Evolutionary conservation across 495 filamentous ascomycete species (phyloP).

Genomic region (Penicillium alfredii): DNA sequence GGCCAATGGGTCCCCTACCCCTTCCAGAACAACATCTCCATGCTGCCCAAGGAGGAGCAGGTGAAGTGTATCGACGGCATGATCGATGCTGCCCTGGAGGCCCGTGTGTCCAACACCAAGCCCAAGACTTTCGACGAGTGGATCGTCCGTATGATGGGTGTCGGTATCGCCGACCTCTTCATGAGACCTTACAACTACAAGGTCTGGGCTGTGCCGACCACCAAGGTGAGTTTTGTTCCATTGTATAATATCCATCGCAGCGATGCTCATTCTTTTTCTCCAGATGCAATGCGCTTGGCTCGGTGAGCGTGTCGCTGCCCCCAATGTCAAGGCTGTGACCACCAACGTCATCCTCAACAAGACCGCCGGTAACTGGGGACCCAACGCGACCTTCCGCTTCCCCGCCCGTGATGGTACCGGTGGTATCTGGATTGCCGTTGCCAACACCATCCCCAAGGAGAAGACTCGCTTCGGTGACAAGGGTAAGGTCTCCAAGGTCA

Average conservation of each 20-base stretch:
- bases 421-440: constrained; percentile 98
- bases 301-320: constrained; percentile 95
- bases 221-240: constrained; percentile 60
- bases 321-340: constrained; percentile 91
- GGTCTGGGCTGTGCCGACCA: constrained; percentile 98
- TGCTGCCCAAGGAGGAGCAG: constrained; percentile 96
- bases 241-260: neutral
- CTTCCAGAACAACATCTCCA: constrained; percentile 99
- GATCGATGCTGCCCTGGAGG: constrained; percentile 89
- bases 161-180: constrained; percentile 89
- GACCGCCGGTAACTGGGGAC: constrained; percentile 96
- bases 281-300: constrained; percentile 99
- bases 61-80: constrained; percentile 92
- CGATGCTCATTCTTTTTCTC: constrained; percentile 2
- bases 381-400: constrained; percentile 98
- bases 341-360: constrained; percentile 95
- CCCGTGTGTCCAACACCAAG: constrained; percentile 79
- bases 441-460: constrained; percentile 85
- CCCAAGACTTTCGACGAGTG: constrained; percentile 97
- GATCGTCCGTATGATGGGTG: constrained; percentile 90
- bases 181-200: constrained; percentile 99
- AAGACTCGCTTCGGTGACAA: constrained; percentile 85
- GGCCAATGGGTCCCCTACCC: constrained; percentile 94
- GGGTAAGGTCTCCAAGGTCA: constrained; percentile 76
- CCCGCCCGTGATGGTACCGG: constrained; percentile 92